Base-by-base conservation (phyloP, 306 rosid genomes). In the Medicago arabica region DNA sequence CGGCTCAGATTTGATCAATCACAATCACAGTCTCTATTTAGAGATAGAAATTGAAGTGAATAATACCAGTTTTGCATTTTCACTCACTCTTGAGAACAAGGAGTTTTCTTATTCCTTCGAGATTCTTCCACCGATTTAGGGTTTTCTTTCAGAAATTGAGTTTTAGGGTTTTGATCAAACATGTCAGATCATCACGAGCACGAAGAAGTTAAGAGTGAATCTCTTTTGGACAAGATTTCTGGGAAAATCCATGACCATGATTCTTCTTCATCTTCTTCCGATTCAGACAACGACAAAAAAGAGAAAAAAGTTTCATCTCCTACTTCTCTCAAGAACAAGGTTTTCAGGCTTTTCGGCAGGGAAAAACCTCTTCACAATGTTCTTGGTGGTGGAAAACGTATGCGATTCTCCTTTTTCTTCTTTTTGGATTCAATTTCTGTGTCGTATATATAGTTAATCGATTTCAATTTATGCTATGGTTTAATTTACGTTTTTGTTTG, bases 331-430 rank as follows among this genome's bases (percentile, higher is more conserved):
- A 85, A 96, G 83, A 13, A 80, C 49, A 89, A 88, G 86, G 82
- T 83, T 74, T 86, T 38, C 82, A 88, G 92, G 86, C 85, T 92
- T 51, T 92, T 96, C 44, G 99, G 99, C n/a, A 85, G 98, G 84
- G 99, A 92, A 54, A 84, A 58, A 43, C 92, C 98, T 2, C 84
- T 96, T 58, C 98, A 96, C 87, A 67, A 80, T 75, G 96, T 90
- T 75, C 60, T 96, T 12, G 99, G 99, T 15, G 99, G 99, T 1
- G 99, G 99, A 84, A 92, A 88, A 87, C 92, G 99, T 92, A 84
- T 58, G 93, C 38, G 53, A 49, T 55, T 23, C 2, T 3, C 70
- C 34, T 66, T 43, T 74, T 41, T 62, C 4, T 9, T 46, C 0
- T 9, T 2, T n/a, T 21, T 4, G 1, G 1, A 2, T 40, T 1